Percentiles rank a stretch among this genome's conserved stretches.
phyloP scores from a whole-genome alignment of 345 rosid genomes.

The Eucalyptus sp. region DNA sequence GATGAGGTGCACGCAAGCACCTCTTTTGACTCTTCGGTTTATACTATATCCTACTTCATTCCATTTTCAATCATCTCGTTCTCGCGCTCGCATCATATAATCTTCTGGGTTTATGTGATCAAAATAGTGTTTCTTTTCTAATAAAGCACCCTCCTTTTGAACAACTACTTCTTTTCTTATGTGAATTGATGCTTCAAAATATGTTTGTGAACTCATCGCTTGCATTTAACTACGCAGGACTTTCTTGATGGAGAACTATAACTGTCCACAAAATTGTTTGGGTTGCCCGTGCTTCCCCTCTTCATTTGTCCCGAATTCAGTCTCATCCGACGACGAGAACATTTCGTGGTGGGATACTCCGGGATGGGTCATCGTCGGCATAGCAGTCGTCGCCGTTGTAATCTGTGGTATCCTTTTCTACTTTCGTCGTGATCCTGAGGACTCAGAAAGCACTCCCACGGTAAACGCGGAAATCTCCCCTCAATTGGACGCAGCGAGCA shows the following conservation, averaged over 20 bases:
- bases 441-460: rapidly evolving
- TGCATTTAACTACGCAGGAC: background rate
- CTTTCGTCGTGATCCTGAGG: background rate
- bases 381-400: background rate
- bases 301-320: background rate
- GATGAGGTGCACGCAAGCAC: background rate
- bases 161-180: background rate
- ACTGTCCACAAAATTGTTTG: background rate
- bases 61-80: background rate
- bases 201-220: background rate
- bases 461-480: rapidly evolving
- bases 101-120: background rate
- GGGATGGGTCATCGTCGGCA: background rate
- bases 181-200: background rate
- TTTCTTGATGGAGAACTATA: background rate
- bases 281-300: background rate
- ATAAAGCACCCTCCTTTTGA: background rate
- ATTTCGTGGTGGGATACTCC: background rate
- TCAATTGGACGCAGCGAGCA: rapidly evolving
- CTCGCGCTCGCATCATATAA: background rate
- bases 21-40: background rate
- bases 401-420: background rate
- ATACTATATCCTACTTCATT: background rate
- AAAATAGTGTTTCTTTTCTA: background rate
- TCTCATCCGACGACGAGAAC: background rate